Evolutionary conservation across 192 early-diverging fungal genomes (phyloP).

Genomic region (Chytriomyces hyalinus): DNA sequence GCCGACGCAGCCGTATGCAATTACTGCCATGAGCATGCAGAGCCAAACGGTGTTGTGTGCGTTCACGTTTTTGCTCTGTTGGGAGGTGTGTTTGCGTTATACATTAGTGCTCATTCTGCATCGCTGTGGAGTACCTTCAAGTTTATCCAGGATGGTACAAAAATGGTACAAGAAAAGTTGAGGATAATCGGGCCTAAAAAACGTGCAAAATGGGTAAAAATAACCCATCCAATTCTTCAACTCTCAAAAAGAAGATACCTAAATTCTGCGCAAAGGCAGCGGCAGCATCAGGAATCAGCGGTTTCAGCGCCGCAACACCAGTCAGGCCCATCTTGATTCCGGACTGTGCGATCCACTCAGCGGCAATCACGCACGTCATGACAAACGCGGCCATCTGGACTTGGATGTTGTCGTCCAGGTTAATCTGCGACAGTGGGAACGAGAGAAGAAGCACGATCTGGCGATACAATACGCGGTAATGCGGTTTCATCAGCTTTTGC

Average conservation of each 20-base stretch:
- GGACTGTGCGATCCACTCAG: slow-evolving; percentile 49
- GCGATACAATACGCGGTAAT: too few relatives aligned
- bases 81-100: neutral
- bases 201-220: slow-evolving; percentile 22
- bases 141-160: slow-evolving; percentile 64
- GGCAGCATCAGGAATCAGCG: too few relatives aligned
- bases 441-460: slow-evolving; percentile 44
- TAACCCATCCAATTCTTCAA: too few relatives aligned
- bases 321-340: too few relatives aligned
- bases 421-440: slow-evolving; percentile 55
- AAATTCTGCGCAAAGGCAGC: too few relatives aligned
- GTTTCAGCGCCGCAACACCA: too few relatives aligned
- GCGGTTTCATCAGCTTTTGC: too few relatives aligned
- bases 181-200: slow-evolving; percentile 57
- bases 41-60: slow-evolving; percentile 57
- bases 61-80: slow-evolving; percentile 53
- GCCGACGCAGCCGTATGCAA: slow-evolving; percentile 53
- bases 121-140: slow-evolving; percentile 49
- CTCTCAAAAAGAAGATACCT: too few relatives aligned
- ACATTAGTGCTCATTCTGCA: neutral
- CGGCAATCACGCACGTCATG: slow-evolving; percentile 45
- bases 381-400: slow-evolving; percentile 59
- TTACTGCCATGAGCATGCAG: slow-evolving; percentile 39
- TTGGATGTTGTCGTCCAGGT: slow-evolving; percentile 61
- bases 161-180: slow-evolving; percentile 58